phyloP scores from a whole-genome alignment of 441 rosid genomes.

The Metrosideros polymorpha region DNA sequence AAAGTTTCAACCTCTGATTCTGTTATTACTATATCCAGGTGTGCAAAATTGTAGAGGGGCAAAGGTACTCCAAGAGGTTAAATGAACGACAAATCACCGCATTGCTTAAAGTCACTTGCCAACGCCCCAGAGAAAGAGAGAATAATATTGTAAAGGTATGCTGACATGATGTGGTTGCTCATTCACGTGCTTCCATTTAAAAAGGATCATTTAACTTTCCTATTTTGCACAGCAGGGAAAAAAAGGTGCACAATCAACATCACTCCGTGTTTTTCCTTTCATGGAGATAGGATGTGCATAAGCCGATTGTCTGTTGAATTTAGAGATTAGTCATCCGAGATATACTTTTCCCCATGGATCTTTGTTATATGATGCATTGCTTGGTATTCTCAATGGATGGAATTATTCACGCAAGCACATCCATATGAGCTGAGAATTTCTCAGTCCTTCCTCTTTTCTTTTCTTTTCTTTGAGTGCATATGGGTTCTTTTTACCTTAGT shows the following conservation, averaged over 20 bases:
- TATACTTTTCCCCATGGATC: background rate
- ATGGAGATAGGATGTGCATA: background rate
- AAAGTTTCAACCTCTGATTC: background rate
- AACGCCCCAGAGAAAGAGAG: constrained; percentile 78
- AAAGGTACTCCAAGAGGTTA: constrained; percentile 79
- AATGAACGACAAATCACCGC: constrained; percentile 90
- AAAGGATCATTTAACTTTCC: background rate
- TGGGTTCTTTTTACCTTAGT: background rate
- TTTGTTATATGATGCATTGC: background rate
- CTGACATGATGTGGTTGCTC: background rate
- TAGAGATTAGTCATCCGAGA: background rate
- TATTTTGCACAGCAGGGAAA: background rate
- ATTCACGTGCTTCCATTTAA: background rate
- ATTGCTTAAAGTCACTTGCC: constrained; percentile 84
- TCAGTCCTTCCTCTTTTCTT: background rate
- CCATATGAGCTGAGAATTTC: background rate
- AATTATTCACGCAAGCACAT: background rate
- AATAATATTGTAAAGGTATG: constrained; percentile 62
- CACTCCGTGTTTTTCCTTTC: background rate
- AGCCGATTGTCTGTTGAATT: background rate
- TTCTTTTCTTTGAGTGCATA: background rate
- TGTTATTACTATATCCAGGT: constrained; percentile 30
- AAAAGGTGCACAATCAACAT: background rate
- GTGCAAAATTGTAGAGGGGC: constrained; percentile 93
- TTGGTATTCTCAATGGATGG: background rate